Evolutionary conservation across 2,329 filamentous ascomycete species (phyloP).

Genomic region (Byssochlamys sp.): DNA sequence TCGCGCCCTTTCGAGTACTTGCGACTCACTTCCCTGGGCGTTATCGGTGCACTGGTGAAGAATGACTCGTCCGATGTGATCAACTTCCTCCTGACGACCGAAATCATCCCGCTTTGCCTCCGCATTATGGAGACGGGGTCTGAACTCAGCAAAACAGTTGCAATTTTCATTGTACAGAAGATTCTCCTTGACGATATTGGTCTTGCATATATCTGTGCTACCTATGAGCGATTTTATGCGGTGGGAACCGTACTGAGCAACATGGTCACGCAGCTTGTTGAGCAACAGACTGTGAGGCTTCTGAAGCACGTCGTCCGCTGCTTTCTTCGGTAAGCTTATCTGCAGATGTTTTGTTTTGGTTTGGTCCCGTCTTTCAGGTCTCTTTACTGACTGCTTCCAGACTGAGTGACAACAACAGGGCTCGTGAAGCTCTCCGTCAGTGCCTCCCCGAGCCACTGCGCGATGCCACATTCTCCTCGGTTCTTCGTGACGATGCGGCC

Average conservation of each 20-base stretch:
- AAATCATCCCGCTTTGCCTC: constrained; percentile 94
- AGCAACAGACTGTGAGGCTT: constrained; percentile 89
- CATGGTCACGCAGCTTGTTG: constrained; percentile 95
- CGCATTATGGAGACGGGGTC: constrained; percentile 99
- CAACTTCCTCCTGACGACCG: constrained; percentile 94
- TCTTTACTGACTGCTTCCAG: constrained; percentile 36
- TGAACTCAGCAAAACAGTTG: constrained; percentile 95
- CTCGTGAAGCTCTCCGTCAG: constrained; percentile 85
- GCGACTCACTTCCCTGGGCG: constrained; percentile 85
- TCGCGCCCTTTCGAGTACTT: constrained; percentile 96
- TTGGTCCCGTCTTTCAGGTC: not conserved
- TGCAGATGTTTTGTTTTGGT: not conserved
- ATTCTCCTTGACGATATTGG: constrained; percentile 94
- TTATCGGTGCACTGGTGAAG: constrained; percentile 94
- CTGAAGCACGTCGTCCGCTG: constrained; percentile 96
- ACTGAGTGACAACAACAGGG: constrained; percentile 89
- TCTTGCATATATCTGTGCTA: constrained; percentile 95
- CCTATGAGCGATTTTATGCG: constrained; percentile 95
- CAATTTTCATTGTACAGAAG: constrained; percentile 99
- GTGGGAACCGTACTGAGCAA: constrained; percentile 96
- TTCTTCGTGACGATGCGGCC: constrained; percentile 89
- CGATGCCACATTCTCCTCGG: constrained; percentile 91
- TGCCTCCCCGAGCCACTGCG: constrained; percentile 97
- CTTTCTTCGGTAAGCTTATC: constrained; percentile 67
- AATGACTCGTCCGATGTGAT: constrained; percentile 98